Percentiles rank a stretch among this genome's conserved stretches.
phyloP scores from a whole-genome alignment of 768 basidiomycete genomes.

The Lentinula detonsa region DNA sequence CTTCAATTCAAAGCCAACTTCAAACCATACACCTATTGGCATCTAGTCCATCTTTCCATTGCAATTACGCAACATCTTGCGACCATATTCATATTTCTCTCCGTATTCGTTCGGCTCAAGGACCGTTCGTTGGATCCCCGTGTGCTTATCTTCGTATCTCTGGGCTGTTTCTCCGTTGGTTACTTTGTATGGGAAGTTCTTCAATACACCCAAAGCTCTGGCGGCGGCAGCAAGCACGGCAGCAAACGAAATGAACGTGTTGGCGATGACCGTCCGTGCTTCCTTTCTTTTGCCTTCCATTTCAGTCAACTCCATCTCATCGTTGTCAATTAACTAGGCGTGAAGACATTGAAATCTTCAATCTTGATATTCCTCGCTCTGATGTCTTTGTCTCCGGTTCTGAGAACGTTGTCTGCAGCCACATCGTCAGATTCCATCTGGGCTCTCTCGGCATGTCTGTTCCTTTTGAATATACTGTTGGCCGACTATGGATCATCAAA shows the following conservation, averaged over 20 bases:
- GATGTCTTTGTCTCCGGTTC: constrained; percentile 85
- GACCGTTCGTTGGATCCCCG: constrained; percentile 62
- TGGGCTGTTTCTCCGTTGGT: constrained; percentile 52
- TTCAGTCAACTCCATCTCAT: neutral
- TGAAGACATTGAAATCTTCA: constrained; percentile 72
- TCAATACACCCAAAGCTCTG: constrained; percentile 23
- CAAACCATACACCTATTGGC: constrained; percentile 70
- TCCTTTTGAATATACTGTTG: constrained; percentile 74
- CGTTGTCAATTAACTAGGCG: constrained; percentile 32
- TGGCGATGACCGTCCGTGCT: constrained; percentile 2
- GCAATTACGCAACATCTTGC: constrained; percentile 83
- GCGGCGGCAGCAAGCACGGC: constrained; percentile 17
- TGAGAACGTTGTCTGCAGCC: constrained; percentile 88
- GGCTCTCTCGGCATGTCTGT: constrained; percentile 85
- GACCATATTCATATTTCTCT: constrained; percentile 75
- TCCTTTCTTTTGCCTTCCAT: neutral
- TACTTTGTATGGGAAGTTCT: constrained; percentile 55
- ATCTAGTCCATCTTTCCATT: constrained; percentile 62
- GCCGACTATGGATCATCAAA: constrained; percentile 66
- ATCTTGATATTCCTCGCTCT: constrained; percentile 85
- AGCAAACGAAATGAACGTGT: neutral
- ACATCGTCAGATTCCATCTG: constrained; percentile 97
- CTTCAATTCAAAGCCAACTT: constrained; percentile 57
- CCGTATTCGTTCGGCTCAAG: constrained; percentile 69
- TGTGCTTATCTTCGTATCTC: constrained; percentile 59